phyloP scores from a whole-genome alignment of 129 eudicot species.

The Apium graveolens region DNA sequence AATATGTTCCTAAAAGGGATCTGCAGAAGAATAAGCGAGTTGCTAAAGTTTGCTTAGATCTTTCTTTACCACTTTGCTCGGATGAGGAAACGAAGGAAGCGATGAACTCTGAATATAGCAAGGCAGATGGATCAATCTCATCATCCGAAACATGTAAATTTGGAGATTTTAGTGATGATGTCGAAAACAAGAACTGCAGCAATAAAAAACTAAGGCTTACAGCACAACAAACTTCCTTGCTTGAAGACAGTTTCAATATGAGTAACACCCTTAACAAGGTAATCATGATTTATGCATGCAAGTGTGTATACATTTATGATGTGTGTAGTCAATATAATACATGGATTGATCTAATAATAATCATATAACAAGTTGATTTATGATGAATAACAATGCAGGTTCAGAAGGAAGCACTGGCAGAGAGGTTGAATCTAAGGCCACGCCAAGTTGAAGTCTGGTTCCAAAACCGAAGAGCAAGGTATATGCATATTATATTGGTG shows the following conservation, averaged over 20 bases:
- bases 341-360: background rate
- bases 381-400: background rate
- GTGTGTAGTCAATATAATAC: background rate
- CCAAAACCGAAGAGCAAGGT: constrained; percentile 15
- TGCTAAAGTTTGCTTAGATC: background rate
- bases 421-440: constrained; percentile 12
- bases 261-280: background rate
- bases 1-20: constrained; percentile 5
- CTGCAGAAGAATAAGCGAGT: background rate
- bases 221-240: background rate
- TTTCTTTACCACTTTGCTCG: background rate
- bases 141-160: background rate
- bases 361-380: background rate
- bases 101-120: background rate
- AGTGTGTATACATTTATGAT: background rate
- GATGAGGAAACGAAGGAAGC: background rate
- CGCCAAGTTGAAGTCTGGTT: constrained; percentile 19
- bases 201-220: constrained; percentile 13
- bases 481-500: background rate
- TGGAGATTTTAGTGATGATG: background rate
- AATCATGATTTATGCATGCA: background rate
- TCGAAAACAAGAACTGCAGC: background rate
- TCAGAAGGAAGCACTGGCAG: constrained; percentile 11
- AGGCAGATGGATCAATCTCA: background rate
- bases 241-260: constrained; percentile 14